Evolutionary conservation across 495 filamentous ascomycete species (phyloP), one percentile per base, ranked within the genome.

Genomic region (Aspergillus taichungensis): DNA sequence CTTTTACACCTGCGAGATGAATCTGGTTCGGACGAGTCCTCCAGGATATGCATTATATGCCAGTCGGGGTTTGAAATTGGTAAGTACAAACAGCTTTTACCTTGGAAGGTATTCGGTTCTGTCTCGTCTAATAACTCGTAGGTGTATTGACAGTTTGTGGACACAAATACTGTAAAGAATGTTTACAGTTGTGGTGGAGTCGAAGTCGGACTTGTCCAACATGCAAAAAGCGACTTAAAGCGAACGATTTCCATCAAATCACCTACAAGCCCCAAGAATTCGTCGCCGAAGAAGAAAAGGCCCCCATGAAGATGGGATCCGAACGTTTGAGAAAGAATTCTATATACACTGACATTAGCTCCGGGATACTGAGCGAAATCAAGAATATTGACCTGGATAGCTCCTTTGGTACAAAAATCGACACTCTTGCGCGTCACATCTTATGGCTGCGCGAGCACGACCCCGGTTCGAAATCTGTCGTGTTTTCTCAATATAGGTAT

Each of bases 151-250:
- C 91, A 2, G 74, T 83, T 3, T 98, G 91, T 62, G 91, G 91
- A 0, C 91, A 98, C 55, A 78, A 84, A 45, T 96, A 85, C 54
- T 96, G 91, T 66, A 85, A 82, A 44, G 84, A 85, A 30, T 98
- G 92, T 61, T 78, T 96, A 28, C 65, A 67, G 4, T 43, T 77
- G 7, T 98, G 92, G 91, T 85, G 82, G 65, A 64, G 63, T 37
- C 66, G 71, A 40, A 74, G 83, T 43, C 70, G 59, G 11, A 84
- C 67, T 39, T 94, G 87, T 51, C 87, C 87, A 0, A 70, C 84
- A 3, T 97, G 91, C 73, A 94, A 91, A 49, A 71, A 67, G 37
- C 63, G 70, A 0, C 63, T 96, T 7, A 69, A 66, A 18, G 45
- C 55, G 2, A 68, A 62, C 3, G 85, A 88, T 56, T 75, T 95